phyloP scores from a whole-genome alignment of 2,329 filamentous ascomycete genomes.

The Neonectria faginata region DNA sequence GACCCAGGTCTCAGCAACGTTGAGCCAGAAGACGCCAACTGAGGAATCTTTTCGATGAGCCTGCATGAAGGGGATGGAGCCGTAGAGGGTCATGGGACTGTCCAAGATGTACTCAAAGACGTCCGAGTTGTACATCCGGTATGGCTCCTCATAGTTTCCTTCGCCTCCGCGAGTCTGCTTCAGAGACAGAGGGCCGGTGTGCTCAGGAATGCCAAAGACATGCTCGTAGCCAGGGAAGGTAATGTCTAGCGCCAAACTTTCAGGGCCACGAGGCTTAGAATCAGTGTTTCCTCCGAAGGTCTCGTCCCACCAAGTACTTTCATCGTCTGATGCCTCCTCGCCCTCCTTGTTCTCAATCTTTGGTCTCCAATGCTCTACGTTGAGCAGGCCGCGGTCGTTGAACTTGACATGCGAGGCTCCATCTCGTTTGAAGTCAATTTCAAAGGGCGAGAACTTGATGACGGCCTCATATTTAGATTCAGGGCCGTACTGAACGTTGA shows the following conservation, averaged over 20 bases:
- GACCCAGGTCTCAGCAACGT: conserved; percentile 96
- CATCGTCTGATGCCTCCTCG: conserved; percentile 73
- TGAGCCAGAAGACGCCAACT: conserved; percentile 97
- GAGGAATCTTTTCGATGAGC: conserved; percentile 94
- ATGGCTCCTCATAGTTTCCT: conserved; percentile 88
- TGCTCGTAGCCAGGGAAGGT: conserved; percentile 91
- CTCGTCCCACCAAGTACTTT: conserved; percentile 98
- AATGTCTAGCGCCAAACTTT: conserved; percentile 91
- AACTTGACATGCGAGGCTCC: conserved; percentile 85
- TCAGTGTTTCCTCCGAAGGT: conserved; percentile 95
- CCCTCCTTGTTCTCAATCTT: conserved; percentile 78
- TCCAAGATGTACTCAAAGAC: conserved; percentile 98
- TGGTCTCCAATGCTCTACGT: conserved; percentile 94
- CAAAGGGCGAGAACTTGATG: conserved; percentile 85
- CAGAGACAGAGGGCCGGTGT: conserved; percentile 87
- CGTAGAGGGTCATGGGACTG: conserved; percentile 98
- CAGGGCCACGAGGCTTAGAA: conserved; percentile 92
- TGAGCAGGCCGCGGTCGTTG: conserved; percentile 90
- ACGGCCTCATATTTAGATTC: conserved; percentile 81
- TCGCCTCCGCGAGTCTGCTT: conserved; percentile 91
- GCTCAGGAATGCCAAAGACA: conserved; percentile 94
- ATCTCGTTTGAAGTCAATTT: conserved; percentile 86
- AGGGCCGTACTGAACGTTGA: conserved; percentile 84
- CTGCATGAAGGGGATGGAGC: conserved; percentile 98
- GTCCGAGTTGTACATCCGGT: conserved; percentile 94